Conservation (phyloP, 2,329 filamentous ascomycete genomes). For the Fusarium denticulatum region DNA sequence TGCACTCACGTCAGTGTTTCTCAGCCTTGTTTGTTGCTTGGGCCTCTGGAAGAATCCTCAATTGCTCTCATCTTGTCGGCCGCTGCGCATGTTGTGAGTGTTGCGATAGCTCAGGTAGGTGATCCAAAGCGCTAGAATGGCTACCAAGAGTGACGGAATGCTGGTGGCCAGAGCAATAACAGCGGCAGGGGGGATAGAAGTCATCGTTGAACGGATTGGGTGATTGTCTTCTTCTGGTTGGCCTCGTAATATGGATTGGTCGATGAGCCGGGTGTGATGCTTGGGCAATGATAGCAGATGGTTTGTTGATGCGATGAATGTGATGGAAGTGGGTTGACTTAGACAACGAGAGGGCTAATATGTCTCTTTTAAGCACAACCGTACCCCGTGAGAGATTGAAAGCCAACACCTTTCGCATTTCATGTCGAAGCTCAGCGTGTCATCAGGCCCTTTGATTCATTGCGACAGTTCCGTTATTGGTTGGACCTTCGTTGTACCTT, state of each 20-base stretch:
- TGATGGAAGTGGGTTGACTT: accelerated
- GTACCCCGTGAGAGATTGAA: neutral
- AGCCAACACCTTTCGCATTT: accelerated
- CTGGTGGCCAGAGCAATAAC: neutral
- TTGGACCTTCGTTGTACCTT: accelerated
- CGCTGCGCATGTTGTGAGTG: neutral
- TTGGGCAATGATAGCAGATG: neutral
- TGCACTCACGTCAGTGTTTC: neutral
- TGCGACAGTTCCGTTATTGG: neutral
- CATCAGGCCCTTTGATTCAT: neutral
- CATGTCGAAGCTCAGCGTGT: neutral
- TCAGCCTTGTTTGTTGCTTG: neutral
- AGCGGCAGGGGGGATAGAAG: neutral
- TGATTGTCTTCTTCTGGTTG: neutral
- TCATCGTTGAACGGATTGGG: neutral
- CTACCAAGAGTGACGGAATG: neutral
- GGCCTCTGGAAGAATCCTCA: neutral
- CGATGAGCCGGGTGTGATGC: accelerated
- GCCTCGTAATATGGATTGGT: neutral
- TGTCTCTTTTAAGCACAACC: neutral
- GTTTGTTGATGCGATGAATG: neutral
- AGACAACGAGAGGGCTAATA: neutral
- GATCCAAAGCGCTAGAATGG: neutral
- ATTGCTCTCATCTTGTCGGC: neutral
- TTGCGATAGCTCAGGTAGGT: neutral